Evolutionary conservation across 345 rosid genomes (phyloP), one percentile per base, ranked within the genome.

Genomic region (Sonneratia alba): DNA sequence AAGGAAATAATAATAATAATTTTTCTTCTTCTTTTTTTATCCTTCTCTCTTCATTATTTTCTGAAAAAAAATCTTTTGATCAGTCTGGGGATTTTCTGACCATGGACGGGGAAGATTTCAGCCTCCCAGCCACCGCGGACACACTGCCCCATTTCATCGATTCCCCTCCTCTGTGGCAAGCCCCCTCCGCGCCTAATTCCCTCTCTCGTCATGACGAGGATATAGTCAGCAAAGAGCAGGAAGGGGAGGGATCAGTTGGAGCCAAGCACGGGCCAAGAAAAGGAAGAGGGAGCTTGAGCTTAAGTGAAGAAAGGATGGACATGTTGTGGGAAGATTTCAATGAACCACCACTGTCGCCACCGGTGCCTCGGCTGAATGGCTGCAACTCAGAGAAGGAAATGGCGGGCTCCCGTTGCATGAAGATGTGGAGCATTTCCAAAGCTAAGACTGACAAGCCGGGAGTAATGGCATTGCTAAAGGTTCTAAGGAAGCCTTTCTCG

Each of bases 261-360:
- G 51, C 51, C 51, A 14, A 14, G 11, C 3, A 3, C 51, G 12
- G 67, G 2, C 47, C 42, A 45, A 45, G 42, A 62, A 24, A 21
- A 45, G n/a, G n/a, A 34, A 14, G 40, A 45, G 49, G 37, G 15
- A 59, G 61, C 19, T 13, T 1, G 71, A 68, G 71, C 7, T 3
- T 24, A 0, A 57, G 72, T 65, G 89, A 79, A 67, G 89, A 92
- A 68, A 87, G 79, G 77, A 89, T 90, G 96, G 98, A 92, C 78
- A 69, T 85, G 82, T 67, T 92, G 66, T 92, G 98, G 98, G 98
- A 92, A 72, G 89, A 90, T 79, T 88, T 92, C 72, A 90, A 90
- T 67, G 95, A 88, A 18, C 47, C 83, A n/a, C 71, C 68, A 0
- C 36, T n/a, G 18, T 48, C 36, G 24, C 18, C 38, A 7, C 10